Percentiles rank a stretch among this genome's conserved stretches.
Conservation (phyloP, 208 protist genomes). For the Naegleria lovaniensis region DNA sequence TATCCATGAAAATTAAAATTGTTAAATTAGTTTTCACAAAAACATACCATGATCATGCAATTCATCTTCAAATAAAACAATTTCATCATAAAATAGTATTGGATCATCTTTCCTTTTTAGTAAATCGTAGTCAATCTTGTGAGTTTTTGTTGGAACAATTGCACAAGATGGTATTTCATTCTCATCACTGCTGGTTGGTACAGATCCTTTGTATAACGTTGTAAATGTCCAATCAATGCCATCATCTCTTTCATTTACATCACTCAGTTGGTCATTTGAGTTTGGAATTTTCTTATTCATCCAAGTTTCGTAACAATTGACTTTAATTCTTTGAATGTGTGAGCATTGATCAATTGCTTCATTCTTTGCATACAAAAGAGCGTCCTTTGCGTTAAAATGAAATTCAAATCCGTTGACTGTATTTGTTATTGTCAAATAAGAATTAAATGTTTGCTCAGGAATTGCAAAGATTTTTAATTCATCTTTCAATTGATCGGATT, state of each 20-base stretch:
- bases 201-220: slow-evolving; percentile 18
- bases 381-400: neutral
- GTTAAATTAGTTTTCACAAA: slow-evolving; percentile 28
- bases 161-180: neutral
- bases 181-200: neutral
- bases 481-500: neutral
- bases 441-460: neutral
- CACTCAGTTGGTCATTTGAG: neutral
- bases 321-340: neutral
- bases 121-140: slow-evolving; percentile 43
- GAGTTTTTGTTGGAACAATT: neutral
- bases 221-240: slow-evolving; percentile 29
- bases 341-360: neutral
- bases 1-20: slow-evolving; percentile 11
- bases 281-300: neutral
- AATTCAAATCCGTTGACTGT: neutral
- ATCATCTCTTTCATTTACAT: neutral
- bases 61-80: slow-evolving; percentile 56
- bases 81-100: slow-evolving; percentile 55
- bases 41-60: slow-evolving; percentile 50
- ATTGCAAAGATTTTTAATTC: neutral
- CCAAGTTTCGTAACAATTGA: neutral
- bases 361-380: neutral
- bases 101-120: slow-evolving; percentile 42
- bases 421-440: neutral